Evolutionary conservation across 2,329 filamentous ascomycete genomes (phyloP).

Genomic region (Ceratocystis alfenasii): DNA sequence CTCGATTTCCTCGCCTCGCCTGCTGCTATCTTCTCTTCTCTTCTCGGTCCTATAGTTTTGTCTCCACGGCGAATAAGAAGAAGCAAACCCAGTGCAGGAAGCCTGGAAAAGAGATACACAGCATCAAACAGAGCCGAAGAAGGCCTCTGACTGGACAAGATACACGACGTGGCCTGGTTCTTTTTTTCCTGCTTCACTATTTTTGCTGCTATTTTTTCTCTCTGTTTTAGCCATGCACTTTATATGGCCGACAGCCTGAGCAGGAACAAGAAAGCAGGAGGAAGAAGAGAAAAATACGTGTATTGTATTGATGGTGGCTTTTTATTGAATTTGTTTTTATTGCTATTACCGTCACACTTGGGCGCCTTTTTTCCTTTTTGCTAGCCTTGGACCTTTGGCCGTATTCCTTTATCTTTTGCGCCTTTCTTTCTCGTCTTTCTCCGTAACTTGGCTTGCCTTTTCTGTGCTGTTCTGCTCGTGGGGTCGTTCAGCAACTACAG

Average conservation of each 20-base stretch:
- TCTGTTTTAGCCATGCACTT: neutral
- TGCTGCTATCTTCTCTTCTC: too few relatives aligned
- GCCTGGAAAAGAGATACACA: slow-evolving; percentile 1
- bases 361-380: neutral
- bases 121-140: neutral
- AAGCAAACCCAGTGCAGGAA: neutral
- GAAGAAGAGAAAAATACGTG: neutral
- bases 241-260: neutral
- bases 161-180: neutral
- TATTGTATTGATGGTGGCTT: slow-evolving; percentile 1
- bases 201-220: too few relatives aligned
- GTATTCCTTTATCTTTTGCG: neutral
- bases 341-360: slow-evolving; percentile 5
- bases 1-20: neutral
- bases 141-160: neutral
- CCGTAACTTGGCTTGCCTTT: neutral
- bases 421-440: neutral
- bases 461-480: neutral
- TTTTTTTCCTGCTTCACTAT: neutral
- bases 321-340: neutral
- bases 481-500: too few relatives aligned
- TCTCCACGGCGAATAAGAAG: neutral
- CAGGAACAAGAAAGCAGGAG: neutral
- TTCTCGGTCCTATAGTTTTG: neutral
- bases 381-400: neutral